phyloP scores from a whole-genome alignment of 148 eudicot genomes.

The Diospyros kaki region DNA sequence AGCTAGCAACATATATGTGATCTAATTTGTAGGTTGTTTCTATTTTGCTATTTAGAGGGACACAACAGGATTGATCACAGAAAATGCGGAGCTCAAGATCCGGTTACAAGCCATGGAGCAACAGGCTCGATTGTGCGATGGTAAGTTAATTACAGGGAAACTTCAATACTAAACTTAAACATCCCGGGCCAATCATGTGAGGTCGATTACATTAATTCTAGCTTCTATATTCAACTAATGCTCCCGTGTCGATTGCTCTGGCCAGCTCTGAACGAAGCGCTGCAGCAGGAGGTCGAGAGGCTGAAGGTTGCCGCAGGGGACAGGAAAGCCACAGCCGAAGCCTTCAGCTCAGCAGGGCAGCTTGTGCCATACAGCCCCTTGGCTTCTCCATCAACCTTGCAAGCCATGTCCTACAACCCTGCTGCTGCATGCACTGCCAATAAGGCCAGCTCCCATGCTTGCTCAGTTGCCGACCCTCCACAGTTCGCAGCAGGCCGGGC shows the following conservation, averaged over 20 bases:
- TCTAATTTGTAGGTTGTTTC: not conserved
- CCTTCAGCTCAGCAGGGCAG: conserved; percentile 24
- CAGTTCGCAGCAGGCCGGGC: conserved; percentile 12
- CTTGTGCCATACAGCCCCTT: not conserved
- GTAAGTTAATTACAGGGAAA: conserved; percentile 19
- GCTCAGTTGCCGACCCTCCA: conserved; percentile 30
- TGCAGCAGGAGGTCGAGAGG: conserved; percentile 57
- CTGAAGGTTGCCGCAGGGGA: conserved; percentile 51
- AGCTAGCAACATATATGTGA: not conserved
- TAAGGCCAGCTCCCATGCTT: conserved; percentile 20
- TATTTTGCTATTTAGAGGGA: conserved; percentile 28
- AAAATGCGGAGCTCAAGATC: conserved; percentile 36
- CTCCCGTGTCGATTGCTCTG: not conserved
- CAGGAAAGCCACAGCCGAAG: conserved; percentile 26
- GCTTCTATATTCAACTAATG: too few species aligned
- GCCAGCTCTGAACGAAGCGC: conserved; percentile 48
- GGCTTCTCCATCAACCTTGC: not conserved
- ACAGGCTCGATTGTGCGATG: conserved; percentile 54
- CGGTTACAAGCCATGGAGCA: conserved; percentile 47
- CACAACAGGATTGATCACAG: conserved; percentile 30
- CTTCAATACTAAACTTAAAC: too few species aligned
- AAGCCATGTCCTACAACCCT: not conserved
- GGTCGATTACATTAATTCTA: too few species aligned
- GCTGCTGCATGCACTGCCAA: conserved; percentile 7
- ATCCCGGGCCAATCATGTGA: too few species aligned